These are phyloP conservation scores for Chaetomiaceae sp. DNA, from an alignment of 2,329 filamentous ascomycete genomes.

Conservation along the genomic window DNA sequence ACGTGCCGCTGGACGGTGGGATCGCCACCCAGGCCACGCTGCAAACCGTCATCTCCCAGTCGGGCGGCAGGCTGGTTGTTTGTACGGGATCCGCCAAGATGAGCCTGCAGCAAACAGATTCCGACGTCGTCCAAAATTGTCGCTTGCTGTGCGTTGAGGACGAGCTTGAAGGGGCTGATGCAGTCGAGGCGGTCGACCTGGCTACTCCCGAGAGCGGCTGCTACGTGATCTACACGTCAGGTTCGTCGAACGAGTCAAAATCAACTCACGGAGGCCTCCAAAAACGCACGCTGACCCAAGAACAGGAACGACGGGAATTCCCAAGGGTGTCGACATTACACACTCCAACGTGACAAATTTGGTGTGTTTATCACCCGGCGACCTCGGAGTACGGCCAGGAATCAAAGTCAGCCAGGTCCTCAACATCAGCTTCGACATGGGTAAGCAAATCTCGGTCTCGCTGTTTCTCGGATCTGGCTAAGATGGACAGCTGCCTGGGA, in stretches of 20 bases:
- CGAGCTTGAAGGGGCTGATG: background rate
- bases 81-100: conserved; percentile 30
- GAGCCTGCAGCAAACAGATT: background rate
- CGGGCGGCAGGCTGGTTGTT: conserved; percentile 40
- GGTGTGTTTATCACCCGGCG: conserved; percentile 46
- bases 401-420: conserved; percentile 51
- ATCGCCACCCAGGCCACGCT: conserved; percentile 46
- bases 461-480: background rate
- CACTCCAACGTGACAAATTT: conserved; percentile 53
- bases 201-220: background rate
- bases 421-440: conserved; percentile 58
- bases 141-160: background rate
- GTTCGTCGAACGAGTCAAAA: conserved; percentile 18
- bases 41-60: conserved; percentile 45
- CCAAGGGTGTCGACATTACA: conserved; percentile 55
- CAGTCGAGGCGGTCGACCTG: background rate
- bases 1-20: conserved; percentile 55
- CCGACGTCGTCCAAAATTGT: background rate
- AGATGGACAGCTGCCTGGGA: conserved; percentile 49
- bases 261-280: no score
- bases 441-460: conserved; percentile 33
- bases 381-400: conserved; percentile 45
- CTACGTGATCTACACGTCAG: conserved; percentile 53
- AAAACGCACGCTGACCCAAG: background rate
- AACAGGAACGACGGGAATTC: conserved; percentile 46